Base-by-base conservation (phyloP, 257 asterid species). In the Solanum chiquidenum region DNA sequence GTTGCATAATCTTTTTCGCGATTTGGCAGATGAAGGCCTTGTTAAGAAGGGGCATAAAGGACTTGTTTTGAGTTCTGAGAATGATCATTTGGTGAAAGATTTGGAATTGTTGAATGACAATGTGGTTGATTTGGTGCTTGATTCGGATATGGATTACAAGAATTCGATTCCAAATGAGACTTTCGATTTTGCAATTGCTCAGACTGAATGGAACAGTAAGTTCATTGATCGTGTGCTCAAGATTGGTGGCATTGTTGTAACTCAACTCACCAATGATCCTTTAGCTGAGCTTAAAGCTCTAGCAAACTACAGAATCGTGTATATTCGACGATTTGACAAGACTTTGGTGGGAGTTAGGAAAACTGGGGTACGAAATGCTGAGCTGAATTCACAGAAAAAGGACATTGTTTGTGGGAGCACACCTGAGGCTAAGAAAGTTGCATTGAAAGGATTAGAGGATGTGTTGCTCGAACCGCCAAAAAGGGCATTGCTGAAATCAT, bases 11-110 rank as follows among this genome's bases (percentile, higher is more conserved):
- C 86, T 94, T 69, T 89, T 96, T 68, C 95, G 88, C n/a, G 95
- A 96, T 90, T 87, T 96, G 93, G 76, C 87, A 58, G 96, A 93
- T 21, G 98, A 94, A 89, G 98, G 98, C 86, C 94, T 95, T 7
- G 75, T 96, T 60, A 92, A 88, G 87, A 90, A 73, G 77, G 98
- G 98, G 86, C 93, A 94, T 83, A 93, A 84, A 83, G 98, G 98
- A 37, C 89, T 93, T 38, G 69, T 95, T 10, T 49, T 92, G 84
- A 91, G 91, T 23, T 89, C 92, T 86, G 86, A 72, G 80, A 35
- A 10, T 13, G 89, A 29, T 82, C 91, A 76, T 25, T 40, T 83
- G 77, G 88, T 86, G 10, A 86, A 88, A 23, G 93, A 89, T 87
- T 74, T 90, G 87, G 91, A 88, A 25, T 88, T 92, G 71, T 75